phyloP scores from a whole-genome alignment of 73 alveolate genomes.

The Uronychia binucleata region DNA sequence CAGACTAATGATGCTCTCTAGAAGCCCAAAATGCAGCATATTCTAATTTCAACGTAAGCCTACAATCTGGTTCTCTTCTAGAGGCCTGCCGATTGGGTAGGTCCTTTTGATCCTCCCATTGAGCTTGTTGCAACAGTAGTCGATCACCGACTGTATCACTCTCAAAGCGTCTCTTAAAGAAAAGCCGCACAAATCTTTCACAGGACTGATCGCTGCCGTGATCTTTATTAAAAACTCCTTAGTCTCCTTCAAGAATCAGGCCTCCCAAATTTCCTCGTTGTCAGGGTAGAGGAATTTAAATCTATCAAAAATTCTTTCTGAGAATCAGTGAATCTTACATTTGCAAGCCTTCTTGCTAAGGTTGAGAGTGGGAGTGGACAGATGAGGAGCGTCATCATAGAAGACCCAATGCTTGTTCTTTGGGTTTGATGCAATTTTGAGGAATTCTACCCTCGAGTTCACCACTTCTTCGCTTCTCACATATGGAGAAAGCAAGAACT shows the following conservation, averaged over 20 bases:
- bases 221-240: neutral
- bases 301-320: neutral
- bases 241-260: neutral
- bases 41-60: neutral
- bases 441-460: neutral
- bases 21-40: neutral
- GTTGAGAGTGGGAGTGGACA: neutral
- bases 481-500: neutral
- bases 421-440: neutral
- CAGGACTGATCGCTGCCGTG: neutral
- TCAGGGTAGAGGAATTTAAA: neutral
- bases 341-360: neutral
- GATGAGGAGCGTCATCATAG: neutral
- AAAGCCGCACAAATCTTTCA: neutral
- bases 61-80: neutral
- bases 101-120: neutral
- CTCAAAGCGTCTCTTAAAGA: no score
- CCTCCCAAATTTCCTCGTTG: neutral
- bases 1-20: neutral
- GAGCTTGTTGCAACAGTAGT: neutral
- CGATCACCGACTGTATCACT: neutral
- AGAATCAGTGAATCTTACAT: neutral
- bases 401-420: neutral
- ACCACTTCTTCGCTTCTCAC: neutral
- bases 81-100: neutral